These are phyloP conservation scores for Oryza officinalis DNA, from an alignment of 176 grass and related monocot genomes.

Conservation along the genomic window DNA sequence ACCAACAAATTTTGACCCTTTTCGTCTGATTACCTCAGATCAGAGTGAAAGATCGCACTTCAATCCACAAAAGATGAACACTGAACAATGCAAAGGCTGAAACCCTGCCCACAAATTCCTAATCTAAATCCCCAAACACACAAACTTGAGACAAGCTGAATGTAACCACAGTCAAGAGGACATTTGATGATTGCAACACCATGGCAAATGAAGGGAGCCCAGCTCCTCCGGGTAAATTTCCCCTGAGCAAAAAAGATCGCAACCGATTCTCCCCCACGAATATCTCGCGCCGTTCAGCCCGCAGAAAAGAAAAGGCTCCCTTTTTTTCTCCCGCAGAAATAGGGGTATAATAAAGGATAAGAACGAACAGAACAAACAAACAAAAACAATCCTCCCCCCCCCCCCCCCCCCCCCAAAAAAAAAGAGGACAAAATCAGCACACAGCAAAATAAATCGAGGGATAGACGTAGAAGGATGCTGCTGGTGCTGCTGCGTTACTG, in stretches of 20 bases:
- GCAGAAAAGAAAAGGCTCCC: not conserved
- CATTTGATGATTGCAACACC: not conserved
- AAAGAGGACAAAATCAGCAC: not conserved
- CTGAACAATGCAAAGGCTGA: not conserved
- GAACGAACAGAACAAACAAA: slow-evolving; percentile 19
- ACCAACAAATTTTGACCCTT: not conserved
- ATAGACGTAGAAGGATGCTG: not conserved
- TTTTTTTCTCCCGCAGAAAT: not conserved
- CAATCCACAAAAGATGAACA: not conserved
- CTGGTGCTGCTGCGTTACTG: not conserved
- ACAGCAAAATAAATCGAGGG: not conserved
- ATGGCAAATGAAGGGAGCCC: not conserved
- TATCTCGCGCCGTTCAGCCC: not conserved
- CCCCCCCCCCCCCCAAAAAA: not conserved
- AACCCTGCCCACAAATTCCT: not conserved
- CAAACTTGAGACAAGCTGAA: not conserved
- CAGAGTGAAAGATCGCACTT: not conserved
- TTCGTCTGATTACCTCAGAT: not conserved
- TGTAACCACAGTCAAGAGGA: not conserved
- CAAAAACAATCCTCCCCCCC: not conserved
- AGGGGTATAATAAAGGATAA: not conserved
- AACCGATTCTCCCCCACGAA: slow-evolving; percentile 3
- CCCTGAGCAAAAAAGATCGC: not conserved
- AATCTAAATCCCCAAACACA: not conserved
- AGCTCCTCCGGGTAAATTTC: not conserved